A percentile compares a stretch with the other conserved stretches of the same genome.
Conservation (phyloP, 768 basidiomycete species). For the Trametes punicea region DNA sequence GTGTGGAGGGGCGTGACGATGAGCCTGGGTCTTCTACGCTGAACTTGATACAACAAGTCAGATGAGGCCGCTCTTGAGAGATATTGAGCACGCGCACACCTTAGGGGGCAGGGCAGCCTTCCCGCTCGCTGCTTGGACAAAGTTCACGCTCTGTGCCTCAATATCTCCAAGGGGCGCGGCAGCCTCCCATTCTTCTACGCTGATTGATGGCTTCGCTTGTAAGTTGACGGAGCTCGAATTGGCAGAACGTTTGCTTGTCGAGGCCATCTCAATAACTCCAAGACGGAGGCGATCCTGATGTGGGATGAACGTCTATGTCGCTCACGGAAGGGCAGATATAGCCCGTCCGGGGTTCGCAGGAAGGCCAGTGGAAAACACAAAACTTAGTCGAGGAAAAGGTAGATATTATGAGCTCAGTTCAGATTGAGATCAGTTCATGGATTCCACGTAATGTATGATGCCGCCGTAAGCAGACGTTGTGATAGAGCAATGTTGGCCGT, state of each 20-base stretch:
- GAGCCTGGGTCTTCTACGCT: constrained; percentile 37
- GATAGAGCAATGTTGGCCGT: background rate
- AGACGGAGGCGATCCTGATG: no score
- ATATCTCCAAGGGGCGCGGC: constrained; percentile 72
- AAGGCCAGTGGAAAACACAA: no score
- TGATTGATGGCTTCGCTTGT: constrained; percentile 47
- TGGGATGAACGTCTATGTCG: no score
- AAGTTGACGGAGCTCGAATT: constrained; percentile 24
- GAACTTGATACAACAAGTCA: constrained; percentile 34
- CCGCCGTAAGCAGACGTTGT: no score
- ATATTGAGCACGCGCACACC: constrained; percentile 40
- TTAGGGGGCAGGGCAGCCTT: constrained; percentile 66
- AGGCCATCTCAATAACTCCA: background rate
- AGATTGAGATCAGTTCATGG: no score
- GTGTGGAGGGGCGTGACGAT: constrained; percentile 47
- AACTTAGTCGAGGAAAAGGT: no score
- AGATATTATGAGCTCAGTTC: no score
- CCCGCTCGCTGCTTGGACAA: constrained; percentile 61
- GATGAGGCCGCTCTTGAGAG: background rate
- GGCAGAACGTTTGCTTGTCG: constrained; percentile 2
- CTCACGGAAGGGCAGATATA: no score
- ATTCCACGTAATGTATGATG: no score
- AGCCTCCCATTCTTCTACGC: constrained; percentile 89
- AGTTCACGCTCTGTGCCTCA: constrained; percentile 61
- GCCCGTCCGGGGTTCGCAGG: no score